phyloP scores from a whole-genome alignment of 169 alveolate genomes.

The Miamiensis avidus region DNA sequence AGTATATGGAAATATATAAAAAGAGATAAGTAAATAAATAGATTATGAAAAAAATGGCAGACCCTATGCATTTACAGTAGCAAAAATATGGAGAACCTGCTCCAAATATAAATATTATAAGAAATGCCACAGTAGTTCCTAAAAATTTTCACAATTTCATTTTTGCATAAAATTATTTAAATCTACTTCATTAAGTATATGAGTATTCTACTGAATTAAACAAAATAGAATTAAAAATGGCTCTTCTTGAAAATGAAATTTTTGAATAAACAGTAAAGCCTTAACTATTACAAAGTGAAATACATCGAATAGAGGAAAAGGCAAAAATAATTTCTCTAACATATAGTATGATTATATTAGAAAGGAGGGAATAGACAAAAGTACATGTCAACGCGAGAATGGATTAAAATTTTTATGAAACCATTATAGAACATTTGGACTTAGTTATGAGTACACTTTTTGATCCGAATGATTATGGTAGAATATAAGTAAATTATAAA shows the following conservation, averaged over 20 bases:
- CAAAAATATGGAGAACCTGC: not conserved
- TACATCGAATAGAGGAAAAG: not conserved
- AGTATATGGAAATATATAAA: not conserved
- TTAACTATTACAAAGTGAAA: not conserved
- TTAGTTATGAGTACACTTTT: not conserved
- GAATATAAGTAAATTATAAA: not conserved
- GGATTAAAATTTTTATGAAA: not conserved
- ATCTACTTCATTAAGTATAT: not conserved
- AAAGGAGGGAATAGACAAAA: not conserved
- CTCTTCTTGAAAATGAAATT: not conserved
- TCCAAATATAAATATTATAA: too few relatives aligned
- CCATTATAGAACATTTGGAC: not conserved
- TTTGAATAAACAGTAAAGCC: not conserved
- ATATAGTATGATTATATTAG: not conserved
- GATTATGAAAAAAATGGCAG: too few relatives aligned
- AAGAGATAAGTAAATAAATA: not conserved
- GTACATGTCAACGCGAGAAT: not conserved
- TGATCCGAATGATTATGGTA: not conserved
- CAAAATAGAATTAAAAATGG: not conserved
- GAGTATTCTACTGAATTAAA: not conserved
- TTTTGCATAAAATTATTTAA: not conserved
- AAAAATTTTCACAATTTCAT: too few relatives aligned
- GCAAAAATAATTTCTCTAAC: not conserved
- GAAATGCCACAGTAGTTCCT: too few relatives aligned
- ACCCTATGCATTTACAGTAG: not conserved